These are phyloP conservation scores for Fusarium pseudonygamai DNA, from an alignment of 2,329 filamentous ascomycete genomes.

Conservation along the genomic window DNA sequence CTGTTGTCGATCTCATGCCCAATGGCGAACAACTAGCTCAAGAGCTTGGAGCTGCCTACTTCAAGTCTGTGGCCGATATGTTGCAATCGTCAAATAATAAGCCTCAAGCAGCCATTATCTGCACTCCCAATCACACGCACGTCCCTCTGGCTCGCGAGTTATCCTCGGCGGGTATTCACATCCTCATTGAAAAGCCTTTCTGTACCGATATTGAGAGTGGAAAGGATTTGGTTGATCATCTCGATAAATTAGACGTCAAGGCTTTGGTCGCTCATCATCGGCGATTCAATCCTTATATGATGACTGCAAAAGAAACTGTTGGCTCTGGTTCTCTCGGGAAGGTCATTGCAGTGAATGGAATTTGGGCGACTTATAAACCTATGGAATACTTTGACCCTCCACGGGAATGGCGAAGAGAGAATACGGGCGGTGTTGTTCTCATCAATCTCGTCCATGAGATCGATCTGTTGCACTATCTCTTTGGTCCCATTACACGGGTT, in stretches of 20 bases:
- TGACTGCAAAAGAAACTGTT: constrained; percentile 58
- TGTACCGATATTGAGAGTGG: constrained; percentile 53
- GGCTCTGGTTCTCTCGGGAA: constrained; percentile 53
- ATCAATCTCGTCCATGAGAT: constrained; percentile 72
- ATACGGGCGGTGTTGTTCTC: constrained; percentile 58
- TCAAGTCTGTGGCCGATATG: constrained; percentile 52
- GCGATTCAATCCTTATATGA: constrained; percentile 66
- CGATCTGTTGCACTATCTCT: constrained; percentile 65
- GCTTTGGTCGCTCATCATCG: constrained; percentile 67
- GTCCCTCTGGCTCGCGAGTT: constrained; percentile 60
- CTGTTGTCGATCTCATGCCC: constrained; percentile 45
- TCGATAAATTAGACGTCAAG: constrained; percentile 48
- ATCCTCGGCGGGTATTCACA: constrained; percentile 57
- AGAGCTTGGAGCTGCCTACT: constrained; percentile 36
- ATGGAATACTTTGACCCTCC: constrained; percentile 59
- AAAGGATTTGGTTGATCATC: constrained; percentile 41
- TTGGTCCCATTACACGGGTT: constrained; percentile 62
- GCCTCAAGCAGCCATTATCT: constrained; percentile 66
- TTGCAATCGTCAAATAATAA: constrained; percentile 49
- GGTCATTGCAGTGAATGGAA: constrained; percentile 62
- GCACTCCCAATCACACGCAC: constrained; percentile 68
- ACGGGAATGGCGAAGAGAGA: constrained; percentile 57
- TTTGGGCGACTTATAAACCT: constrained; percentile 65
- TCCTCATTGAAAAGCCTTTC: constrained; percentile 68
- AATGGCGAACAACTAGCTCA: constrained; percentile 31